These are phyloP conservation scores for Mercurialis annua DNA, from an alignment of 345 rosid species.

Conservation along the genomic window DNA sequence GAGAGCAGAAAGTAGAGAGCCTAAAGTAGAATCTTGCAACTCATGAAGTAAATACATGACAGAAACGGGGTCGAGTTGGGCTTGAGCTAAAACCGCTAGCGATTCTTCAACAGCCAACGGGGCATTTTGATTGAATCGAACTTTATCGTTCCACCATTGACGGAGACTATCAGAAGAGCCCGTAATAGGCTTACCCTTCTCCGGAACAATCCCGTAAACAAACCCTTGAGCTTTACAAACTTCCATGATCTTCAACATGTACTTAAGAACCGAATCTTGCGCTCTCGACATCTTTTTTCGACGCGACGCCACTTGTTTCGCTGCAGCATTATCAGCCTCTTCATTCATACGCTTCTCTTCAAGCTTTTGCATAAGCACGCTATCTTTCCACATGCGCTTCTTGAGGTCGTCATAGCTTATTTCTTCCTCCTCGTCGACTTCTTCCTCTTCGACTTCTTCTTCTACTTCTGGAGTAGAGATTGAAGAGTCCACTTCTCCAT, in stretches of 20 bases:
- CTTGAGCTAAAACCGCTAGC: constrained; percentile 21
- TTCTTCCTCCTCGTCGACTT: constrained; percentile 24
- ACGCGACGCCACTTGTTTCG: constrained; percentile 33
- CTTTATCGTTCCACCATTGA: constrained; percentile 67
- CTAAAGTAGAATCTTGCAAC: constrained; percentile 67
- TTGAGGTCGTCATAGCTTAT: constrained; percentile 56
- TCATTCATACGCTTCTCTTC: constrained; percentile 22
- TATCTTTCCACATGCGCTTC: constrained; percentile 62
- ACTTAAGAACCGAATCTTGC: constrained; percentile 63
- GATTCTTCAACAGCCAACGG: constrained; percentile 39
- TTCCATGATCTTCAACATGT: constrained; percentile 77
- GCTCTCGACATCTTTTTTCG: constrained; percentile 55
- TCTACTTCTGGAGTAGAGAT: not conserved
- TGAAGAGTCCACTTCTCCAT: constrained; percentile 1
- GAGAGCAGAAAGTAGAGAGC: constrained; percentile 61
- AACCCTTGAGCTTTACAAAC: constrained; percentile 62
- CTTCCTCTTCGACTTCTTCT: no score
- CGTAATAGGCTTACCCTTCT: constrained; percentile 62
- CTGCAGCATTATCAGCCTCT: constrained; percentile 14
- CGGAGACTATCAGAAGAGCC: constrained; percentile 68
- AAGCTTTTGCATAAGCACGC: constrained; percentile 43
- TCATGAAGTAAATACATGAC: constrained; percentile 51
- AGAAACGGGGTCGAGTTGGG: constrained; percentile 26
- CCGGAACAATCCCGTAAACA: constrained; percentile 66
- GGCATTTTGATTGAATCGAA: constrained; percentile 48